Base-by-base conservation (phyloP, 2,329 filamentous ascomycete genomes). In the Helotiales sp. region DNA sequence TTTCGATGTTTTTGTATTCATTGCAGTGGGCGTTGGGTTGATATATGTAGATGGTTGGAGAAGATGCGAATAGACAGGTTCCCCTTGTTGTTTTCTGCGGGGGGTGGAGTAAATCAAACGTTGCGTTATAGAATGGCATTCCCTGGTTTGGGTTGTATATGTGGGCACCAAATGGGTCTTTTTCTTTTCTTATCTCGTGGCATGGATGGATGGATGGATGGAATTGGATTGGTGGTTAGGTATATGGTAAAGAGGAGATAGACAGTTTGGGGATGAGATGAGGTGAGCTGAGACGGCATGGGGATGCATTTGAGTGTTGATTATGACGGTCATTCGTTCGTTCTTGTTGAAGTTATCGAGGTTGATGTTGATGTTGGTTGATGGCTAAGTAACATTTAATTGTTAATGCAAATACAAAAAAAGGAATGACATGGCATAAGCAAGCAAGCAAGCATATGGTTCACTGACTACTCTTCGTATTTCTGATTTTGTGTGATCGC, bases 91-190 rank as follows among this genome's bases (percentile, higher is more conserved):
- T 22, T 32, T 17, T 55, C 11, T 55, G 34, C 22, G 17, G n/a
- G n/a, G 20, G 8, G 28, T 13, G 52, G 52, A 55, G 52, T 55
- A 55, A 20, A 55, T 34, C 28, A 55, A 32, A 55, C 52, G 52
- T 11, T n/a, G n/a, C n/a, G n/a, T 55, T 55, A 55, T 55, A 55
- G 52, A 55, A 34, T 55, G 52, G 52, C 52, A 45, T 55, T 55
- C 52, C 28, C 30, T 34, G 28, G 52, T 13, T 34, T 55, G 28
- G 52, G 52, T 34, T 55, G 28, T 55, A 34, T 32, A 34, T 34
- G 52, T 34, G 28, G 52, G 28, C 8, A 55, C 30, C 49, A 52
- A 52, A 52, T 52, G 49, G 26, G 49, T 17, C 8, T 50, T 50
- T 50, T 26, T 26, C 49, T n/a, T 20, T 37, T 22, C n/a, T 30